A percentile compares a stretch with the other conserved stretches of the same genome.
These are phyloP conservation scores for Fraxinus cuspidata DNA, from an alignment of 257 asterid species.

Conservation along the genomic window DNA sequence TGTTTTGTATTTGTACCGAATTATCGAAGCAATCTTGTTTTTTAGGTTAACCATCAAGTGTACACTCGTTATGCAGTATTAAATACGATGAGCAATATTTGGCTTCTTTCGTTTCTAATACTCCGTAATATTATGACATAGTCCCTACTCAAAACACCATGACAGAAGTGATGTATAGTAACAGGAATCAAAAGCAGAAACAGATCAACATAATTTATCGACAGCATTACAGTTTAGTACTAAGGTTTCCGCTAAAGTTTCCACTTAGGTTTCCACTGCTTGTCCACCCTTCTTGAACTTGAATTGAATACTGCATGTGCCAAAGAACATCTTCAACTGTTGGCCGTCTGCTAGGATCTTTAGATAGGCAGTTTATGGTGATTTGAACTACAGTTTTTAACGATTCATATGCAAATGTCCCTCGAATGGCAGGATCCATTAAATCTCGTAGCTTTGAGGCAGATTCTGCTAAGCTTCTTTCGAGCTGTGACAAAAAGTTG, in stretches of 20 bases:
- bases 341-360: slow-evolving; percentile 68
- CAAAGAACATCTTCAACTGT: slow-evolving; percentile 95
- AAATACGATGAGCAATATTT: neutral
- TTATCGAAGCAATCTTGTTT: neutral
- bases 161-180: slow-evolving; percentile 6
- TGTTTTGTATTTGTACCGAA: neutral
- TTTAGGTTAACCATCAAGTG: neutral
- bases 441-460: slow-evolving; percentile 69
- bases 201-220: neutral
- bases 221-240: slow-evolving; percentile 44
- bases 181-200: slow-evolving; percentile 9
- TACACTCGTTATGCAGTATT: neutral
- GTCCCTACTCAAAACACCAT: neutral
- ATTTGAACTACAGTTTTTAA: slow-evolving; percentile 78
- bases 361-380: slow-evolving; percentile 66
- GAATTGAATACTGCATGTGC: slow-evolving; percentile 97
- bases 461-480: slow-evolving; percentile 84
- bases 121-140: neutral
- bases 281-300: slow-evolving; percentile 97
- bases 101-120: neutral
- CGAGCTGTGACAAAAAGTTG: slow-evolving; percentile 49
- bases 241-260: slow-evolving; percentile 51
- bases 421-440: slow-evolving; percentile 78
- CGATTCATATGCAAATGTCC: slow-evolving; percentile 86
- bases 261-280: slow-evolving; percentile 74